A percentile compares a stretch with the other conserved stretches of the same genome.
Conservation (phyloP, 1,284 basidiomycete species). For the Apiotrichum laibachii region DNA sequence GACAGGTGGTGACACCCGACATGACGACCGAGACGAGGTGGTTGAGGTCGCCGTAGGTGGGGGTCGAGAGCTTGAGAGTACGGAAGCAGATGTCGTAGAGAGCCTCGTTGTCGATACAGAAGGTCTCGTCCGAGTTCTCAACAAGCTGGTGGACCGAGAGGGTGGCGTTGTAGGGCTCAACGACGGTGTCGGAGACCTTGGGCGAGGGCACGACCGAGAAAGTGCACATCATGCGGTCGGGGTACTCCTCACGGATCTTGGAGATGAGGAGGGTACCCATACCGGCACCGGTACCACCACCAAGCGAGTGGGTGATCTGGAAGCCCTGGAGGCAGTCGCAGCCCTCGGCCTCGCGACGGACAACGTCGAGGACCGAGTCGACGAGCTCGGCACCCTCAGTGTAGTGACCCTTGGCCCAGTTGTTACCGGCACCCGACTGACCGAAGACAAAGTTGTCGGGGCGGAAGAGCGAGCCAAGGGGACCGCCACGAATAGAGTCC, state of each 20-base stretch:
- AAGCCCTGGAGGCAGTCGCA: slow-evolving; percentile 61
- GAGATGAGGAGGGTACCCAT: slow-evolving; percentile 63
- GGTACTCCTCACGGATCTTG: slow-evolving; percentile 63
- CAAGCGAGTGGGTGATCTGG: slow-evolving; percentile 63
- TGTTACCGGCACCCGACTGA: slow-evolving; percentile 60
- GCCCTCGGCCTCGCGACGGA: slow-evolving; percentile 60
- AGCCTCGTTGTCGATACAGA: slow-evolving; percentile 88
- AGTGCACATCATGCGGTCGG: slow-evolving; percentile 63
- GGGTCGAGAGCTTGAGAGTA: slow-evolving; percentile 88
- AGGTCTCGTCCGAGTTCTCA: slow-evolving; percentile 63
- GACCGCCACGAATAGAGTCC: slow-evolving; percentile 80
- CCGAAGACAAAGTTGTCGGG: slow-evolving; percentile 62
- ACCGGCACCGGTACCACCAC: slow-evolving; percentile 63
- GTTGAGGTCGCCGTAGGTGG: slow-evolving; percentile 95
- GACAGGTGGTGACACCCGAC: slow-evolving; percentile 64
- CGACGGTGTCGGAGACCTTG: slow-evolving; percentile 61
- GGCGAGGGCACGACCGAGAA: slow-evolving; percentile 63
- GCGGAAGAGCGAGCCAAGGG: slow-evolving; percentile 56
- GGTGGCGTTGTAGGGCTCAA: slow-evolving; percentile 64
- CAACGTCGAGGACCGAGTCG: slow-evolving; percentile 60
- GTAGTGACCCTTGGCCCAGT: slow-evolving; percentile 60
- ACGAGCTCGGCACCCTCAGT: slow-evolving; percentile 58
- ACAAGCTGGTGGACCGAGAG: slow-evolving; percentile 62
- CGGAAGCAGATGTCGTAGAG: slow-evolving; percentile 98
- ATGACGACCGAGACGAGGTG: slow-evolving; percentile 96